phyloP scores from a whole-genome alignment of 805 yeast genomes.

The Sungouiozyma intestinalis region DNA sequence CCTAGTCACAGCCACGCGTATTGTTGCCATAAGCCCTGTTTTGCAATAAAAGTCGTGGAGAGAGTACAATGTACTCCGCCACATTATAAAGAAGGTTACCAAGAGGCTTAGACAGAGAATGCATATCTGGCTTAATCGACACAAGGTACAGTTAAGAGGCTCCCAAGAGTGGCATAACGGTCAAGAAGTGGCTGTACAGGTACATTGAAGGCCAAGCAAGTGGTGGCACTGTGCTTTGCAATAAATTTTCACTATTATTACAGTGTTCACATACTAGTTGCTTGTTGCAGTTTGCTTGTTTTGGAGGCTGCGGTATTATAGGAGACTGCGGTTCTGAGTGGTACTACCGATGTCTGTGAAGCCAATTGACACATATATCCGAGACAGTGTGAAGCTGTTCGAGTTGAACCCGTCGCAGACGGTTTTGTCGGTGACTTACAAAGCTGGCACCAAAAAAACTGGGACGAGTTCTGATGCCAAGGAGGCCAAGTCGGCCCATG shows the following conservation, averaged over 20 bases:
- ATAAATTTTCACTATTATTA: not conserved
- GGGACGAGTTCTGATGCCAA: slow-evolving; percentile 6
- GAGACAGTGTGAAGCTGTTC: slow-evolving; percentile 32
- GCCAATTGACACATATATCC: slow-evolving; percentile 34
- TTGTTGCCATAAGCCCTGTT: too few relatives aligned
- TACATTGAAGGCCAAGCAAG: not conserved
- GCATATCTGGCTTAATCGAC: too few relatives aligned
- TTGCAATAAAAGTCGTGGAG: too few relatives aligned
- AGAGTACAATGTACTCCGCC: too few relatives aligned
- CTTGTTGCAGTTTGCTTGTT: not conserved
- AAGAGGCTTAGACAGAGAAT: too few relatives aligned
- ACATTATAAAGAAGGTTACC: too few relatives aligned
- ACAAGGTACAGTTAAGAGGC: too few relatives aligned
- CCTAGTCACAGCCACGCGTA: too few relatives aligned
- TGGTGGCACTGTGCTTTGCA: not conserved
- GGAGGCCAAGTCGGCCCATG: slow-evolving; percentile 3
- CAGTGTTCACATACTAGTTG: not conserved
- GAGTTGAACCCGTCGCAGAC: slow-evolving; percentile 34
- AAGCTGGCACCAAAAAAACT: slow-evolving; percentile 21
- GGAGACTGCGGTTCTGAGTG: too few relatives aligned
- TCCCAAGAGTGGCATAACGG: too few relatives aligned
- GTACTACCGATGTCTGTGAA: slow-evolving; percentile 17
- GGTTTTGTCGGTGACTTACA: slow-evolving; percentile 27
- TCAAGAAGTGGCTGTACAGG: not conserved
- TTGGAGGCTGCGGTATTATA: too few relatives aligned